Conservation (phyloP, 345 rosid genomes). For the Raphanus sativus region DNA sequence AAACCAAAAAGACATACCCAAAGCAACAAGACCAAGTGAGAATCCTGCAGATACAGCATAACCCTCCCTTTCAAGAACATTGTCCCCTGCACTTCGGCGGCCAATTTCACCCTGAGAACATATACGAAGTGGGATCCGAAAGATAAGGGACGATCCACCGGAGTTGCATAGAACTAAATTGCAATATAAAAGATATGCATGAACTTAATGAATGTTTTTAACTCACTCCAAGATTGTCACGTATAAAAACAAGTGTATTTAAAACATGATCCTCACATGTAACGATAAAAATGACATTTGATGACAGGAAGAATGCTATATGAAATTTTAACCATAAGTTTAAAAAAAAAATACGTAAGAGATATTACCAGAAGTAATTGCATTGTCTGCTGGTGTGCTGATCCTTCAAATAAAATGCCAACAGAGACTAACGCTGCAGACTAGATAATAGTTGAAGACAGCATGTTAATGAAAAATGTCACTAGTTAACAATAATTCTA, state of each 20-base stretch:
- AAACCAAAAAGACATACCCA: constrained; percentile 56
- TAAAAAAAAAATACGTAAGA: not conserved
- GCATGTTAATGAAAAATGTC: constrained; percentile 14
- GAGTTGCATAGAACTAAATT: constrained; percentile 5
- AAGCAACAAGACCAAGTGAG: constrained; percentile 89
- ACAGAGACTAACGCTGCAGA: constrained; percentile 56
- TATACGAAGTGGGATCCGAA: constrained; percentile 25
- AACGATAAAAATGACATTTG: constrained; percentile 1
- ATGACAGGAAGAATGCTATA: constrained; percentile 13
- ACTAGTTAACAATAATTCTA: constrained; percentile 7
- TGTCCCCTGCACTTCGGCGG: constrained; percentile 96
- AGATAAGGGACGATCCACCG: constrained; percentile 17
- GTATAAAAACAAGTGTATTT: not conserved
- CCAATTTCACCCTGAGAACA: constrained; percentile 82
- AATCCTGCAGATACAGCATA: constrained; percentile 99
- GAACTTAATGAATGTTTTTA: not conserved
- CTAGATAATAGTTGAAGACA: constrained; percentile 31
- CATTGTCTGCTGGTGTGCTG: constrained; percentile 88
- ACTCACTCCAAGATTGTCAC: not conserved
- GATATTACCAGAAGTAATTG: constrained; percentile 71
- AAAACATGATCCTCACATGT: constrained; percentile 9
- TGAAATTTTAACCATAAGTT: constrained; percentile 3
- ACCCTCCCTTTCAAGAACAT: constrained; percentile 99
- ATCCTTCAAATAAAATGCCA: constrained; percentile 94
- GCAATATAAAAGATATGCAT: constrained; percentile 1